phyloP scores from a whole-genome alignment of 2,329 filamentous ascomycete species.

The Fusarium sp. region DNA sequence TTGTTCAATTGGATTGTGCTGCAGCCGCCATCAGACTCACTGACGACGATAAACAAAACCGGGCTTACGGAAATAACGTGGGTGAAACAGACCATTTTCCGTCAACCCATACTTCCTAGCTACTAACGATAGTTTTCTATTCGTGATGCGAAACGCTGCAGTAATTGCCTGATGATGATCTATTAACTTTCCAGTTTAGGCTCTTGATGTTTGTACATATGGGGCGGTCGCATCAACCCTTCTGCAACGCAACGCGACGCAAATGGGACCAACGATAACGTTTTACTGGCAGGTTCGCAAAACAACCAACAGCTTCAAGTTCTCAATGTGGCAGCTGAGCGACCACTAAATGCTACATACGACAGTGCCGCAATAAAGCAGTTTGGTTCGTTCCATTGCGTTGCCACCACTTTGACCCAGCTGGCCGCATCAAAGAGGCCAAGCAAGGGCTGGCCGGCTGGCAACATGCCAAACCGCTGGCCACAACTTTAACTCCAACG shows the following conservation, averaged over 20 bases:
- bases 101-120: not conserved
- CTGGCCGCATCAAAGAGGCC: slow-evolving; percentile 21
- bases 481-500: slow-evolving; percentile 1
- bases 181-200: slow-evolving; percentile 21
- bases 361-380: slow-evolving; percentile 25
- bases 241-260: slow-evolving; percentile 22
- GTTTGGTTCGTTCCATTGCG: slow-evolving; percentile 9
- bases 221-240: slow-evolving; percentile 19
- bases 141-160: slow-evolving; percentile 8
- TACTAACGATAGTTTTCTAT: slow-evolving; percentile 7
- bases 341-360: slow-evolving; percentile 24
- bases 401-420: slow-evolving; percentile 26
- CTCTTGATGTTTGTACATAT: slow-evolving; percentile 3
- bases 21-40: slow-evolving; percentile 15
- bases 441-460: not conserved
- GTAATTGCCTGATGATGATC: slow-evolving; percentile 25
- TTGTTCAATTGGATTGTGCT: slow-evolving; percentile 1
- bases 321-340: slow-evolving; percentile 32
- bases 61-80: slow-evolving; percentile 27
- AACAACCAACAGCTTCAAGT: slow-evolving; percentile 14
- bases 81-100: slow-evolving; percentile 1
- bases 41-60: slow-evolving; percentile 5
- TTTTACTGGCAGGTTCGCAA: slow-evolving; percentile 19
- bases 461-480: slow-evolving; percentile 6
- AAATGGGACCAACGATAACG: slow-evolving; percentile 12